Conservation (phyloP, 2,329 filamentous ascomycete species). For the Hypoxylon sp. region DNA sequence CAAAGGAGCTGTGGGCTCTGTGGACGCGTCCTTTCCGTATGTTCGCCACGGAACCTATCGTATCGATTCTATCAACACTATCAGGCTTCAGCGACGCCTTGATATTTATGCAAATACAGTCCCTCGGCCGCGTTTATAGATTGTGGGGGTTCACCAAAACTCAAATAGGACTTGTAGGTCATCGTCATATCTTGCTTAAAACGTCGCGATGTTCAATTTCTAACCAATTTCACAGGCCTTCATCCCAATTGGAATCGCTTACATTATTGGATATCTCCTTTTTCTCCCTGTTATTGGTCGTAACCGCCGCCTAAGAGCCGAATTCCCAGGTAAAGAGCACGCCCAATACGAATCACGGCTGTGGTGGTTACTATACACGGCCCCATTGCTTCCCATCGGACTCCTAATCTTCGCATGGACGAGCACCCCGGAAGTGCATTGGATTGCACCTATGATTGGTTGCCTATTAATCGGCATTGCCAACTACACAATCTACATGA, state of each 20-base stretch:
- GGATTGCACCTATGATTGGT: slow-evolving; percentile 74
- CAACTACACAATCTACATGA: slow-evolving; percentile 75
- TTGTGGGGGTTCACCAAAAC: slow-evolving; percentile 69
- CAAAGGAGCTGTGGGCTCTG: slow-evolving; percentile 62
- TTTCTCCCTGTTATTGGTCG: slow-evolving; percentile 66
- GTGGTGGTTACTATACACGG: slow-evolving; percentile 72
- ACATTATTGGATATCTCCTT: slow-evolving; percentile 70
- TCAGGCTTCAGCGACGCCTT: slow-evolving; percentile 75
- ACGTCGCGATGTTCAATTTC: background rate
- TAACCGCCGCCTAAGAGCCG: slow-evolving; percentile 59
- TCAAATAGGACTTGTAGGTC: slow-evolving; percentile 50
- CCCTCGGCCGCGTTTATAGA: slow-evolving; percentile 70
- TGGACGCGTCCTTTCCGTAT: slow-evolving; percentile 75
- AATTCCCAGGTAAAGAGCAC: slow-evolving; percentile 62
- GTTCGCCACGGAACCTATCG: slow-evolving; percentile 74
- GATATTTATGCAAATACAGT: slow-evolving; percentile 77
- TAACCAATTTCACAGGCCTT: slow-evolving; percentile 54
- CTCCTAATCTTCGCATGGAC: slow-evolving; percentile 75
- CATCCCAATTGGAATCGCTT: slow-evolving; percentile 65
- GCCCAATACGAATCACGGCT: slow-evolving; percentile 75
- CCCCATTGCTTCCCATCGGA: slow-evolving; percentile 71
- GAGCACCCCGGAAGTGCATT: slow-evolving; percentile 67
- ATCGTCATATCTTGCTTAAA: background rate
- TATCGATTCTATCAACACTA: slow-evolving; percentile 70
- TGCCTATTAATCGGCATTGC: slow-evolving; percentile 73